These are phyloP conservation scores for Nicotiana otophora DNA, from an alignment of 257 asterid species.

Conservation along the genomic window DNA sequence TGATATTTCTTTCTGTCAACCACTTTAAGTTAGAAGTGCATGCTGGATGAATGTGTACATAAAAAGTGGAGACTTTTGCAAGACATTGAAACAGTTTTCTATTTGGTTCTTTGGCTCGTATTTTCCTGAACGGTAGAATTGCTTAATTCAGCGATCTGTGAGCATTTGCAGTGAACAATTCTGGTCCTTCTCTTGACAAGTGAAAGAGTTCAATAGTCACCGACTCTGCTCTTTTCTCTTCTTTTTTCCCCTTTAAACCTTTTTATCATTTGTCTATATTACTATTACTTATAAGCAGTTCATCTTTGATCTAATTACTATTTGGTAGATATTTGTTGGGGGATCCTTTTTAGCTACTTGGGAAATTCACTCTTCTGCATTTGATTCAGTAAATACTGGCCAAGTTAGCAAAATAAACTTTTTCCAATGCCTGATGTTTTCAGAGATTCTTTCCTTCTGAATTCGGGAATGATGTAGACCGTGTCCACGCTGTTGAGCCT, in stretches of 20 bases:
- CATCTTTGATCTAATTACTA: not conserved
- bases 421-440: not conserved
- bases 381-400: not conserved
- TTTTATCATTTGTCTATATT: not conserved
- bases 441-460: conserved; percentile 80
- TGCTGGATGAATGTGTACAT: not conserved
- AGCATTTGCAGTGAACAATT: not conserved
- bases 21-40: not conserved
- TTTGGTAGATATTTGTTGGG: not conserved
- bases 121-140: not conserved
- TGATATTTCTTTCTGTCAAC: not conserved
- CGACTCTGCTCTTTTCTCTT: too few species aligned
- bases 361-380: not conserved
- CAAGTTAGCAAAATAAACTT: not conserved
- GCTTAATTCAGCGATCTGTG: not conserved
- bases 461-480: conserved; percentile 64
- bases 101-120: too few species aligned
- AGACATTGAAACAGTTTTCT: not conserved
- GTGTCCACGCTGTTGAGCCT: conserved; percentile 52
- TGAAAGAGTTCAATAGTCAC: not conserved
- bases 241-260: not conserved
- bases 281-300: not conserved
- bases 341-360: not conserved
- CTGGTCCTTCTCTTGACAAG: not conserved
- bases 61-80: not conserved